A percentile compares a stretch with the other conserved stretches of the same genome.
Conservation (phyloP, 2,329 filamentous ascomycete species). For the Zasmidium citrigriseum region DNA sequence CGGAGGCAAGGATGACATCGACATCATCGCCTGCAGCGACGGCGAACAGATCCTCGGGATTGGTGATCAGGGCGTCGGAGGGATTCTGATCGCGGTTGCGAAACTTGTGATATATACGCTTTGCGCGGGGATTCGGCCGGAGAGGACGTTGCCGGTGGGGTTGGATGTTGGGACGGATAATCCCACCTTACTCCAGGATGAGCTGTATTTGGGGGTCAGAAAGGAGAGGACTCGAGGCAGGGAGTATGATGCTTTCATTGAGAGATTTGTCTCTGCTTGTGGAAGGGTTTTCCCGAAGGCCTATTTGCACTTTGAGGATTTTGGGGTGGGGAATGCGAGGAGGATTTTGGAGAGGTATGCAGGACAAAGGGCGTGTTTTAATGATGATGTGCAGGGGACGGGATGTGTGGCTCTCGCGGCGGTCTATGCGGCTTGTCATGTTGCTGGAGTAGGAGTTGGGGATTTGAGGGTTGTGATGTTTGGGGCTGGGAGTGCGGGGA, state of each 20-base stretch:
- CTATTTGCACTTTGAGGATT: slow-evolving; percentile 86
- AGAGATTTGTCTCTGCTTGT: slow-evolving; percentile 65
- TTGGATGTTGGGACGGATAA: slow-evolving; percentile 88
- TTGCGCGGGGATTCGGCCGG: slow-evolving; percentile 83
- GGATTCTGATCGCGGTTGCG: slow-evolving; percentile 79
- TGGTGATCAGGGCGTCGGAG: slow-evolving; percentile 84
- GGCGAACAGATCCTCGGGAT: slow-evolving; percentile 75
- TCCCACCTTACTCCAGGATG: slow-evolving; percentile 69
- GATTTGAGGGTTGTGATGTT: slow-evolving; percentile 76
- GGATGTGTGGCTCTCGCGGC: slow-evolving; percentile 84
- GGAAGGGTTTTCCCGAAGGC: slow-evolving; percentile 73
- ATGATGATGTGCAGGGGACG: slow-evolving; percentile 88
- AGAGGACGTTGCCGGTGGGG: slow-evolving; percentile 75
- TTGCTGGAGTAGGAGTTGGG: slow-evolving; percentile 64
- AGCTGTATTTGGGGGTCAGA: slow-evolving; percentile 75
- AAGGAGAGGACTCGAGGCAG: slow-evolving; percentile 68
- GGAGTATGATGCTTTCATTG: slow-evolving; percentile 73
- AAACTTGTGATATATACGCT: slow-evolving; percentile 81
- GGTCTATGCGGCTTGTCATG: slow-evolving; percentile 73
- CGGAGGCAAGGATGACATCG: slow-evolving; percentile 71
- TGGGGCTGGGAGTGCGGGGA: slow-evolving; percentile 78
- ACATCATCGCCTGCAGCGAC: slow-evolving; percentile 86
- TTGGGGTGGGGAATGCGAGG: slow-evolving; percentile 74
- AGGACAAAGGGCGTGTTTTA: slow-evolving; percentile 77
- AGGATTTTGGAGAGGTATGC: slow-evolving; percentile 76